Percentiles rank a stretch among this genome's conserved stretches.
Conservation (phyloP, 495 filamentous ascomycete species). For the Hypoxylon intermedium region DNA sequence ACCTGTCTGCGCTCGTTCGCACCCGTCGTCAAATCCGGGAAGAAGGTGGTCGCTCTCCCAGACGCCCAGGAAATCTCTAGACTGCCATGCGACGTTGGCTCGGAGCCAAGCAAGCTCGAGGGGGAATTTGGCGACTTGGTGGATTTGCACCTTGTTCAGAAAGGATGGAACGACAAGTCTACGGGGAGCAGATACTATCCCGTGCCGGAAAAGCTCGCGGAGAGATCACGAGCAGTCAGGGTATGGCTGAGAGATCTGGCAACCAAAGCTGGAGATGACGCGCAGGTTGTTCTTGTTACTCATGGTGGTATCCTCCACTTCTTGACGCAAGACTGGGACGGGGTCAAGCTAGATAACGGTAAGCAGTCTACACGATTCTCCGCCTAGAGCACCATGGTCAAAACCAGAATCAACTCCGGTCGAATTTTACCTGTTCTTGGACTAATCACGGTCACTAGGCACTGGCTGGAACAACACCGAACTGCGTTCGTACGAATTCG, state of each 20-base stretch:
- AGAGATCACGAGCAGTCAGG: slow-evolving; percentile 69
- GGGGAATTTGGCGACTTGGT: slow-evolving; percentile 68
- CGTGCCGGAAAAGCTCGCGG: slow-evolving; percentile 61
- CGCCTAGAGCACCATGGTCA: too few species aligned
- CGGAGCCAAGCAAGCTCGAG: slow-evolving; percentile 56
- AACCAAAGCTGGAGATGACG: slow-evolving; percentile 56
- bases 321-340: slow-evolving; percentile 83
- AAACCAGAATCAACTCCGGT: not conserved
- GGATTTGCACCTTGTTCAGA: slow-evolving; percentile 65
- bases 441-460: slow-evolving; percentile 47
- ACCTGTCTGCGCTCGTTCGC: slow-evolving; percentile 78
- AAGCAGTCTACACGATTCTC: too few species aligned
- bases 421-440: not conserved
- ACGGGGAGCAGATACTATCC: slow-evolving; percentile 64
- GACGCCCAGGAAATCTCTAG: slow-evolving; percentile 82
- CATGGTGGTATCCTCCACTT: slow-evolving; percentile 65
- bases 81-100: slow-evolving; percentile 82
- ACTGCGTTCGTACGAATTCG: slow-evolving; percentile 76
- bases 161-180: slow-evolving; percentile 75
- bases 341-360: slow-evolving; percentile 62
- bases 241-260: slow-evolving; percentile 67
- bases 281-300: slow-evolving; percentile 69
- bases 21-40: slow-evolving; percentile 49
- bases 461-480: slow-evolving; percentile 90
- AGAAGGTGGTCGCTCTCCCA: slow-evolving; percentile 70